These are phyloP conservation scores for Solanum corneliomulleri DNA, from an alignment of 257 asterid genomes.

Conservation along the genomic window DNA sequence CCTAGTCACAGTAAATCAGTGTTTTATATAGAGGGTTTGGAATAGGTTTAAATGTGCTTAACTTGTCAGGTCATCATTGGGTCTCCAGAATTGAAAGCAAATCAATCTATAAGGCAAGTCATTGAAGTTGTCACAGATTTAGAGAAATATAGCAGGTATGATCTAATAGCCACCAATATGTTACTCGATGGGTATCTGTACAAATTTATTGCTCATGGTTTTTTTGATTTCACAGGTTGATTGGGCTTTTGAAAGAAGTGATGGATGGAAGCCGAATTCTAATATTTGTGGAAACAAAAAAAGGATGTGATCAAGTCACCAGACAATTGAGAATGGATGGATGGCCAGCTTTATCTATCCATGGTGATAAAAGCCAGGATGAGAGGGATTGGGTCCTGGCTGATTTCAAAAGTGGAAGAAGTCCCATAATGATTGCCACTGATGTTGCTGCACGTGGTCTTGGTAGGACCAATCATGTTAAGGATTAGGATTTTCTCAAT, in stretches of 20 bases:
- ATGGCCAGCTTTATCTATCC: slow-evolving; percentile 92
- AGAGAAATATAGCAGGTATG: slow-evolving; percentile 85
- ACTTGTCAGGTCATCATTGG: slow-evolving; percentile 65
- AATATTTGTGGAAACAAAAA: slow-evolving; percentile 84
- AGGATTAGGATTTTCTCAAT: slow-evolving; percentile 42
- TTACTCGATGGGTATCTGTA: neutral
- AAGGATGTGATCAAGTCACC: slow-evolving; percentile 88
- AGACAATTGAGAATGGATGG: slow-evolving; percentile 87
- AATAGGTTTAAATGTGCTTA: neutral
- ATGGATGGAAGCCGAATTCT: slow-evolving; percentile 84
- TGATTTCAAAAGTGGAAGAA: slow-evolving; percentile 80
- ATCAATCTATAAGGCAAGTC: slow-evolving; percentile 67
- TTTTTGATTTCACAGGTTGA: slow-evolving; percentile 40
- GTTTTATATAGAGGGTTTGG: neutral
- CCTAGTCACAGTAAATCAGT: neutral
- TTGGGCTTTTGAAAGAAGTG: slow-evolving; percentile 57
- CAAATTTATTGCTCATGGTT: slow-evolving; percentile 10
- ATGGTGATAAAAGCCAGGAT: slow-evolving; percentile 86
- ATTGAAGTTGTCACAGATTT: slow-evolving; percentile 67
- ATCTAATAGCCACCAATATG: neutral
- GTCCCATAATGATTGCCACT: slow-evolving; percentile 89
- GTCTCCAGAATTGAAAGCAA: slow-evolving; percentile 71
- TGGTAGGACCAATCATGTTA: slow-evolving; percentile 72
- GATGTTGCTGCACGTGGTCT: slow-evolving; percentile 99
- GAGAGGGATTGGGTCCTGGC: slow-evolving; percentile 94